Conservation (phyloP, 345 rosid species). For the Rhizophora mangle region DNA sequence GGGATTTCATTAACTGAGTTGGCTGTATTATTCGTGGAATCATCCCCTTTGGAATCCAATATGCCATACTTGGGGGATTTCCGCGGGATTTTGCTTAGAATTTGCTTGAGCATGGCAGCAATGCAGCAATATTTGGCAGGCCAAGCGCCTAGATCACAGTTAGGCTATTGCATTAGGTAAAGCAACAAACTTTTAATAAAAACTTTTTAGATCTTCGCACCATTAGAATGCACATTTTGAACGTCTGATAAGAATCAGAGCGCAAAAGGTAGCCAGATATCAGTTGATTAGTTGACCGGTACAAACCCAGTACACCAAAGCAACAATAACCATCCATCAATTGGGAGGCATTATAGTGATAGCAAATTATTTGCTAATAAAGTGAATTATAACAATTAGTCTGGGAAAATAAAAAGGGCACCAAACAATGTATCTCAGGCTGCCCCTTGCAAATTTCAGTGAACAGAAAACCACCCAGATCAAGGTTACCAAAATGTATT, state of each 20-base stretch:
- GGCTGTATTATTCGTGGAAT: slow-evolving; percentile 36
- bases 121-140: slow-evolving; percentile 29
- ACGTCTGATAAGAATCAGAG: too few relatives aligned
- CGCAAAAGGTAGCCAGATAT: too few relatives aligned
- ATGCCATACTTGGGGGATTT: slow-evolving; percentile 50
- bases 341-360: too few relatives aligned
- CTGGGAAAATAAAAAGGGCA: too few relatives aligned
- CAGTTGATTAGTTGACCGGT: too few relatives aligned
- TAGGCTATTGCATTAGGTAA: background rate
- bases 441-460: background rate
- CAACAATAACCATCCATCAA: too few relatives aligned
- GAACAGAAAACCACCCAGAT: slow-evolving; percentile 11
- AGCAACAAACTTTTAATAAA: background rate
- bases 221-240: too few relatives aligned
- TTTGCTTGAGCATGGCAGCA: slow-evolving; percentile 66
- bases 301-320: too few relatives aligned
- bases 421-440: background rate
- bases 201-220: background rate
- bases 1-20: slow-evolving; percentile 43
- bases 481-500: slow-evolving; percentile 11
- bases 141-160: slow-evolving; percentile 19
- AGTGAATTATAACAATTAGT: too few relatives aligned
- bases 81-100: slow-evolving; percentile 70
- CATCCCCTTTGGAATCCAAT: slow-evolving; percentile 41
- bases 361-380: too few relatives aligned